phyloP scores from a whole-genome alignment of 1,284 basidiomycete genomes.

The Volvariella surrecta region DNA sequence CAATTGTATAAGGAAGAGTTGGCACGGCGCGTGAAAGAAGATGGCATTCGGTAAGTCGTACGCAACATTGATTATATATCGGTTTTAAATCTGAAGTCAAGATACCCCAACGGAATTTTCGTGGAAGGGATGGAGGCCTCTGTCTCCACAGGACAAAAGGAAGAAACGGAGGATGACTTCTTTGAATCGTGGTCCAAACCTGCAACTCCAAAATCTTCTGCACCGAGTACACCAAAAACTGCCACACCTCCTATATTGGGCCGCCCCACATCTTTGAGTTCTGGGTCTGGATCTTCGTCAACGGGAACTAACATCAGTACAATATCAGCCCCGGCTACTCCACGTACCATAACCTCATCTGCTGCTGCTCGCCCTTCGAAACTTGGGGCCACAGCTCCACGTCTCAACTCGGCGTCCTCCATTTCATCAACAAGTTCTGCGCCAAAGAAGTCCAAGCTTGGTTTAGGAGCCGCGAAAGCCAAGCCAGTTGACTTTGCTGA shows the following conservation, averaged over 20 bases:
- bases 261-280: constrained; percentile 32
- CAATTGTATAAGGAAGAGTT: constrained; percentile 93
- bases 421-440: constrained; percentile 22
- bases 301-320: constrained; percentile 21
- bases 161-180: constrained; percentile 78
- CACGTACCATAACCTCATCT: constrained; percentile 65
- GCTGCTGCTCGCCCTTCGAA: constrained; percentile 23
- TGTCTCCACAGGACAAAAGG: constrained; percentile 29
- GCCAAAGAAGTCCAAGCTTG: constrained; percentile 65
- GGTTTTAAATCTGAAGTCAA: constrained; percentile 19
- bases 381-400: constrained; percentile 38
- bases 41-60: constrained; percentile 52
- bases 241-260: constrained; percentile 52
- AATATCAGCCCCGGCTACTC: constrained; percentile 24
- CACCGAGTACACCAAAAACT: constrained; percentile 38
- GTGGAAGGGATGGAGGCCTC: constrained; percentile 68
- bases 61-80: not conserved
- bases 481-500: constrained; percentile 85
- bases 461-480: constrained; percentile 81
- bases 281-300: constrained; percentile 11
- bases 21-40: constrained; percentile 74
- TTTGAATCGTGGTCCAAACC: constrained; percentile 96
- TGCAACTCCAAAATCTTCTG: constrained; percentile 42
- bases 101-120: constrained; percentile 69
- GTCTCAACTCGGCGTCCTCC: constrained; percentile 43